Conservation (phyloP, 345 rosid genomes). For the Eucalyptus albens region DNA sequence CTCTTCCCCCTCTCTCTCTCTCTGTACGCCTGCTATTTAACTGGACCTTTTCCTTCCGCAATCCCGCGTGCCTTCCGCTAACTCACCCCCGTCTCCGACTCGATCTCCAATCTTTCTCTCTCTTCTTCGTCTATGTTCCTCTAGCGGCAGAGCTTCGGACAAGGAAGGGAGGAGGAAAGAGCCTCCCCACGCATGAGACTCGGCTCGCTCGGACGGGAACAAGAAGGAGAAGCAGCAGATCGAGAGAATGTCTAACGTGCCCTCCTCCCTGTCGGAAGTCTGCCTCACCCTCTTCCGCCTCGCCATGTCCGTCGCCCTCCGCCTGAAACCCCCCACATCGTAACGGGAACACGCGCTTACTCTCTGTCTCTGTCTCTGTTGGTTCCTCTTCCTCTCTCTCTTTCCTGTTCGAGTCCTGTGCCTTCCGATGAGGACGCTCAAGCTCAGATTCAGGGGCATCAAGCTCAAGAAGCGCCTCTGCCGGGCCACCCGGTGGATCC, state of each 20-base stretch:
- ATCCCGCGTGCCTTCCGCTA: neutral
- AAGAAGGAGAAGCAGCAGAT: neutral
- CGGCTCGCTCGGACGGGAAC: neutral
- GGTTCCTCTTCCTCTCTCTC: neutral
- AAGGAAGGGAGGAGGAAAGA: neutral
- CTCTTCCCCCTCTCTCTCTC: neutral
- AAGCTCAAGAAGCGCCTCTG: slow-evolving; percentile 36
- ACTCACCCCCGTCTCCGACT: neutral
- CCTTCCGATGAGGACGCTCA: neutral
- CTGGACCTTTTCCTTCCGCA: neutral
- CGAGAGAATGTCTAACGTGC: neutral
- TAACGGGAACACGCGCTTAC: neutral
- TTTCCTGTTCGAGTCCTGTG: neutral
- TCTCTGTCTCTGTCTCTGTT: neutral
- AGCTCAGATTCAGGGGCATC: slow-evolving; percentile 56
- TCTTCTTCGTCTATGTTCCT: neutral
- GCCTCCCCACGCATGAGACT: neutral
- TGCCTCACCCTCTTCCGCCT: slow-evolving; percentile 9
- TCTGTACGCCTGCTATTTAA: neutral
- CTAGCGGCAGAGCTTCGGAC: neutral
- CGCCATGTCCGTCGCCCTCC: slow-evolving; percentile 43
- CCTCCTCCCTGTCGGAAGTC: neutral
- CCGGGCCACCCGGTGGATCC: slow-evolving; percentile 44
- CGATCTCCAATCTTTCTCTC: neutral
- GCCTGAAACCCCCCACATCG: slow-evolving; percentile 1